phyloP scores from a whole-genome alignment of 2,329 filamentous ascomycete species.

The Mycosphaerella sp. region DNA sequence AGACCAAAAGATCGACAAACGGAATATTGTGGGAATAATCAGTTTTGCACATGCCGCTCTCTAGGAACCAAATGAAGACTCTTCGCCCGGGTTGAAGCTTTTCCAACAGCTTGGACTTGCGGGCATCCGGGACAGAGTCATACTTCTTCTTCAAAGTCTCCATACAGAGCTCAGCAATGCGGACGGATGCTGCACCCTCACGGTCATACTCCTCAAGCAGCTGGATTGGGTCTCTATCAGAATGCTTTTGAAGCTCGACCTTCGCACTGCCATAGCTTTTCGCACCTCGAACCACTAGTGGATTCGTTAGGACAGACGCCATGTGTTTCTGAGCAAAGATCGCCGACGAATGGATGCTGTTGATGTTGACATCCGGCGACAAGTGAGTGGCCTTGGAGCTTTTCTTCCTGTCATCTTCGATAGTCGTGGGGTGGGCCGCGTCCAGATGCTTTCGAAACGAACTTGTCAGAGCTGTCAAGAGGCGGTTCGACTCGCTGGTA shows the following conservation, averaged over 20 bases:
- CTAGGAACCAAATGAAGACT: constrained; percentile 28
- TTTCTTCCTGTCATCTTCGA: constrained; percentile 19
- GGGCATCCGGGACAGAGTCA: constrained; percentile 14
- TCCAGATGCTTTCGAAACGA: constrained; percentile 61
- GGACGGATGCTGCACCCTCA: constrained; percentile 35
- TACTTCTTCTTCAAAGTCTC: constrained; percentile 28
- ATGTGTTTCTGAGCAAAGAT: constrained; percentile 43
- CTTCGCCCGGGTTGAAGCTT: constrained; percentile 27
- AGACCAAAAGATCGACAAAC: constrained; percentile 23
- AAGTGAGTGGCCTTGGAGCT: not conserved
- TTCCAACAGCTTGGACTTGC: constrained; percentile 12
- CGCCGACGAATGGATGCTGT: constrained; percentile 33
- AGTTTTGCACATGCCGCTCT: constrained; percentile 17
- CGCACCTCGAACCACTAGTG: constrained; percentile 37
- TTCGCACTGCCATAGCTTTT: constrained; percentile 25
- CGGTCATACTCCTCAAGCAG: constrained; percentile 40
- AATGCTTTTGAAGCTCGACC: constrained; percentile 23
- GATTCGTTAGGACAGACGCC: constrained; percentile 47
- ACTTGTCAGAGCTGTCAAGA: constrained; percentile 55
- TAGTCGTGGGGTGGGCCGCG: constrained; percentile 46
- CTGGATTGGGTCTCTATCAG: constrained; percentile 35
- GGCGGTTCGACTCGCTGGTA: constrained; percentile 52
- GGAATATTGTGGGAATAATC: constrained; percentile 20
- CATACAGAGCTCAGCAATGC: constrained; percentile 38
- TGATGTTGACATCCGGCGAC: constrained; percentile 1